These are phyloP conservation scores for Clavariopsis aquatica DNA, from an alignment of 495 filamentous ascomycete species.

Conservation along the genomic window DNA sequence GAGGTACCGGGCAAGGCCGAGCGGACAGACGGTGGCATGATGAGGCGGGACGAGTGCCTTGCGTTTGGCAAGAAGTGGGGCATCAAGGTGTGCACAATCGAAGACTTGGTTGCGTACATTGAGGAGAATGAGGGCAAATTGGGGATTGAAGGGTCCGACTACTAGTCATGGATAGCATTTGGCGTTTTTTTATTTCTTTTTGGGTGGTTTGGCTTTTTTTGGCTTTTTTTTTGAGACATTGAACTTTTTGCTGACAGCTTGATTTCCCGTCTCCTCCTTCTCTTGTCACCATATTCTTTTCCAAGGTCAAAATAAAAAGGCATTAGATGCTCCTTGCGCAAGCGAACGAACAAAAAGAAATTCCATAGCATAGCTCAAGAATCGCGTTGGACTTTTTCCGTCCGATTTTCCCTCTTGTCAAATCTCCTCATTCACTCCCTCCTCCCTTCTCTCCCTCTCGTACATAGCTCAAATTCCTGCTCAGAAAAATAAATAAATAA, in stretches of 20 bases:
- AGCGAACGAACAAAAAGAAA: neutral
- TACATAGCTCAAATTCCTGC: too few relatives aligned
- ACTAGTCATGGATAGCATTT: constrained; percentile 24
- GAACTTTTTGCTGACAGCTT: neutral
- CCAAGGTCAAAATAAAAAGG: too few relatives aligned
- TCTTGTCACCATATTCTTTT: neutral
- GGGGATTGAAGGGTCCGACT: constrained; percentile 33
- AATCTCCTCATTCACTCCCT: too few relatives aligned
- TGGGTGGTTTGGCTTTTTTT: too few relatives aligned
- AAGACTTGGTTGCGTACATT: constrained; percentile 78
- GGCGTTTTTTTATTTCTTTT: too few relatives aligned
- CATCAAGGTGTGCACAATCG: constrained; percentile 92
- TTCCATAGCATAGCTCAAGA: too few relatives aligned
- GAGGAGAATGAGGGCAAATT: constrained; percentile 57
- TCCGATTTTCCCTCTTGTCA: too few relatives aligned
- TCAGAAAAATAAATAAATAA: too few relatives aligned
- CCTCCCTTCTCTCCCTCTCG: too few relatives aligned
- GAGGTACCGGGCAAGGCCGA: constrained; percentile 56
- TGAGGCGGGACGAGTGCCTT: constrained; percentile 88
- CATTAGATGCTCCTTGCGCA: neutral
- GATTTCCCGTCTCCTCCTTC: neutral
- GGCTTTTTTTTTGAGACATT: neutral
- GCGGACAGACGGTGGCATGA: constrained; percentile 70
- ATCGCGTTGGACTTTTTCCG: too few relatives aligned
- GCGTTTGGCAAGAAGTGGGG: constrained; percentile 86